Percentiles rank a stretch among this genome's conserved stretches.
These are phyloP conservation scores for Trametes elegans DNA, from an alignment of 768 basidiomycete genomes.

Conservation along the genomic window DNA sequence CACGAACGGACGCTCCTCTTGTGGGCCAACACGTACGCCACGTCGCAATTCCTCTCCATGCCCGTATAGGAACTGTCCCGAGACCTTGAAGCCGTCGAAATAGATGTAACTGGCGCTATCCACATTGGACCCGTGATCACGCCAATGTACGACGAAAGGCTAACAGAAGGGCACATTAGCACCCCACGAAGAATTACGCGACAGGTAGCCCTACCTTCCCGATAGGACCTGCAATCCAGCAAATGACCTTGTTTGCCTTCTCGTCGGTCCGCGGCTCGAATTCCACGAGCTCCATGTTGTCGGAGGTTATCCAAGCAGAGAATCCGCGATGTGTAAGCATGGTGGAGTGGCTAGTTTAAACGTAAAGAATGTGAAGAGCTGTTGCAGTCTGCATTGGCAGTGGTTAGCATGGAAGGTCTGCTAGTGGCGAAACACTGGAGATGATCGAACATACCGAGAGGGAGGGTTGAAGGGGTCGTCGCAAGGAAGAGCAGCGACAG, in stretches of 20 bases:
- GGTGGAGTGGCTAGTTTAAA: neutral
- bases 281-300: slow-evolving; percentile 49
- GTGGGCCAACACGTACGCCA: slow-evolving; percentile 49
- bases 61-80: slow-evolving; percentile 63
- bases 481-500: neutral
- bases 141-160: slow-evolving; percentile 65
- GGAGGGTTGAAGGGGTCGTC: neutral
- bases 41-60: slow-evolving; percentile 50
- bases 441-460: neutral
- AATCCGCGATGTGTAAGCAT: slow-evolving; percentile 55
- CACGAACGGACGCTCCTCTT: slow-evolving; percentile 57
- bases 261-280: slow-evolving; percentile 53
- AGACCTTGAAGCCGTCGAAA: slow-evolving; percentile 62
- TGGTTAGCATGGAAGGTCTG: too few relatives aligned
- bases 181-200: neutral
- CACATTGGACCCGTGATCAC: slow-evolving; percentile 51
- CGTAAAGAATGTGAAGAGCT: neutral
- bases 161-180: slow-evolving; percentile 25
- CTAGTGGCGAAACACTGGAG: too few relatives aligned
- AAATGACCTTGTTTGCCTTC: slow-evolving; percentile 46
- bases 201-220: slow-evolving; percentile 45
- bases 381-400: too few relatives aligned
- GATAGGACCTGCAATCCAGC: slow-evolving; percentile 65
- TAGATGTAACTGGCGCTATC: slow-evolving; percentile 59
- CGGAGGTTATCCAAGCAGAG: slow-evolving; percentile 66